Conservation (phyloP, 495 filamentous ascomycete species). For the Neurospora sp. region DNA sequence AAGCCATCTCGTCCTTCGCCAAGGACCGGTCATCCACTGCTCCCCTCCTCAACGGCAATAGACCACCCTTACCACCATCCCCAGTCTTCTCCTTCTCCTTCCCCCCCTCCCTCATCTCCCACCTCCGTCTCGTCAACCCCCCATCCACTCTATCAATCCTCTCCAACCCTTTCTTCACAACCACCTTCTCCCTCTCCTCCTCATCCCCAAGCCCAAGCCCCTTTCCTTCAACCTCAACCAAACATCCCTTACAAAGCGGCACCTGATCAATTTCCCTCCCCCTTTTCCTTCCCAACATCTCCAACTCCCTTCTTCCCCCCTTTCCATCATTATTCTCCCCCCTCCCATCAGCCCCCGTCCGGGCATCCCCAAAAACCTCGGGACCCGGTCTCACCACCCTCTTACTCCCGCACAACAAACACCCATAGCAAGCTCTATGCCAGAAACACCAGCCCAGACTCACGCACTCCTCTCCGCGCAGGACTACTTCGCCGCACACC, state of each 20-base stretch:
- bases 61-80: neutral
- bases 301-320: neutral
- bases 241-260: constrained; percentile 26
- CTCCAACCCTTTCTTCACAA: constrained; percentile 17
- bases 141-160: constrained; percentile 19
- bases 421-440: constrained; percentile 38
- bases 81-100: constrained; percentile 5
- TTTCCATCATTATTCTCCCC: neutral
- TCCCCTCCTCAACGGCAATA: neutral
- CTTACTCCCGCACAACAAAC: constrained; percentile 31
- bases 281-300: constrained; percentile 1
- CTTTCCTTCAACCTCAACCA: constrained; percentile 16
- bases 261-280: constrained; percentile 22
- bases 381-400: constrained; percentile 1
- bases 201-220: neutral
- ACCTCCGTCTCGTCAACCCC: constrained; percentile 14
- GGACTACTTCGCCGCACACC: constrained; percentile 39
- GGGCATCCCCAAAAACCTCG: constrained; percentile 8
- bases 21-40: neutral
- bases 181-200: neutral
- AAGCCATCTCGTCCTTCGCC: neutral
- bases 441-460: constrained; percentile 41
- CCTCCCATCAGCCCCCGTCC: neutral
- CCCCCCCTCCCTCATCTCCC: constrained; percentile 13
- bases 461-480: constrained; percentile 34